Evolutionary conservation across 2,329 filamentous ascomycete genomes (phyloP), one percentile per base, ranked within the genome.

Genomic region (Simplicillium aogashimaense): DNA sequence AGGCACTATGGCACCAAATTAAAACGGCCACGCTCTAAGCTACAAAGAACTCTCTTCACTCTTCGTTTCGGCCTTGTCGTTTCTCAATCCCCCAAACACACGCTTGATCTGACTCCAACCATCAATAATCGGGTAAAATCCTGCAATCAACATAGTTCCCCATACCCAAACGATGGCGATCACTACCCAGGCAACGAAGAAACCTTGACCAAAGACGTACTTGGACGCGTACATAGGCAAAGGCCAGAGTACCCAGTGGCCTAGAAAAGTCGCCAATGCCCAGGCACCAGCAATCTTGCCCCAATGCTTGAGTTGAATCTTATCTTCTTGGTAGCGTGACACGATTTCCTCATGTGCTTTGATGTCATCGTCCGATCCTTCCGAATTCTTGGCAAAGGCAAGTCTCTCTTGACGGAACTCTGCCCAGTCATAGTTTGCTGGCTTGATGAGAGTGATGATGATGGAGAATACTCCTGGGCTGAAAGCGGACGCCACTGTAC

Each of bases 171-270:
- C 65, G 13, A 75, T 67, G 0, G 63, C 61, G 0, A 75, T 53
- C 0, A 69, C 57, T 2, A 74, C 51, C 70, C 70, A 75, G 0
- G 67, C 70, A 1, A 56, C 53, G 37, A 66, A 75, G 44, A 74
- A 74, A 29, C 52, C 53, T 40, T 66, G 65, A 2, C 57, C 56
- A 45, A 73, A 74, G 0, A 73, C 53, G 41, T 73, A 73, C 8
- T 63, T 60, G 1, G 67, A 61, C 0, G 63, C 71, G 46, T 74
- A 74, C 69, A 74, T 75, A 0, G 70, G 70, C 35, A 74, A 53
- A 1, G 71, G 71, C 69, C 70, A 75, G 3, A 74, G 43, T 2
- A 74, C 67, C 68, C 67, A 72, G 39, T 73, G 69, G 0, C 70
- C 70, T 1, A 73, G 41, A 39, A 74, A 73, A 0, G 70, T 74